Conservation (phyloP, 108 stramenopile genomes). For the Schizochytrium sp. region DNA sequence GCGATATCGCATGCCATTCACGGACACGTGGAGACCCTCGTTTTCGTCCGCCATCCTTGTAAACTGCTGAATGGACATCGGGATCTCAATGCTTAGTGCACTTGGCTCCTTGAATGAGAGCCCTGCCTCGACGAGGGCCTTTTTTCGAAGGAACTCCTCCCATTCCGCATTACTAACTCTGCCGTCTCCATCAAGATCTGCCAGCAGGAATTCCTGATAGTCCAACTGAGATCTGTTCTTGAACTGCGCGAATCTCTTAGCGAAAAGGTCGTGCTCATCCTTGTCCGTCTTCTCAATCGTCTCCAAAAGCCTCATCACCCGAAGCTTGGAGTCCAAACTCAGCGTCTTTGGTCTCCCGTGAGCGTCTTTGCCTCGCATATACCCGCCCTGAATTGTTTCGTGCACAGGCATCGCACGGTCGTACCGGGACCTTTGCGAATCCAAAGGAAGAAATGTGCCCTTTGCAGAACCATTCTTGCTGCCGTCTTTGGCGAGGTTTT, state of each 20-base stretch:
- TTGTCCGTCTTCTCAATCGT: background rate
- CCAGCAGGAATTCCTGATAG: conserved; percentile 15
- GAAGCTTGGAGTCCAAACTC: conserved; percentile 3
- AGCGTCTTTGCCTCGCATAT: too few species aligned
- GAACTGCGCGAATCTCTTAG: background rate
- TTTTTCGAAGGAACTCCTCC: conserved; percentile 43
- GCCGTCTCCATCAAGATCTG: conserved; percentile 51
- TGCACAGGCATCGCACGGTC: too few species aligned
- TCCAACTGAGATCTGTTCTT: background rate
- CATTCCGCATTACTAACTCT: conserved; percentile 38
- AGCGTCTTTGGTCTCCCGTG: background rate
- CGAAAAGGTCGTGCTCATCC: conserved; percentile 12
- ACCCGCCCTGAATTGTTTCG: too few species aligned
- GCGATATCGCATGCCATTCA: conserved; percentile 55
- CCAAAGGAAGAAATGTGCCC: too few species aligned
- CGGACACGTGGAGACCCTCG: conserved; percentile 51
- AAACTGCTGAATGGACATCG: conserved; percentile 3
- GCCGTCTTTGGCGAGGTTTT: too few species aligned
- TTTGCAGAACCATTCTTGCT: too few species aligned
- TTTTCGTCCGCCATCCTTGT: conserved; percentile 16
- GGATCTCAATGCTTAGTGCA: conserved; percentile 39
- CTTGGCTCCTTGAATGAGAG: conserved; percentile 30
- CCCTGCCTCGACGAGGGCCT: conserved; percentile 10
- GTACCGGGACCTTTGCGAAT: too few species aligned
- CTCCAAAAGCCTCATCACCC: conserved; percentile 31